Conservation (phyloP, 2,329 filamentous ascomycete species). For the Fusarium kyushuense region DNA sequence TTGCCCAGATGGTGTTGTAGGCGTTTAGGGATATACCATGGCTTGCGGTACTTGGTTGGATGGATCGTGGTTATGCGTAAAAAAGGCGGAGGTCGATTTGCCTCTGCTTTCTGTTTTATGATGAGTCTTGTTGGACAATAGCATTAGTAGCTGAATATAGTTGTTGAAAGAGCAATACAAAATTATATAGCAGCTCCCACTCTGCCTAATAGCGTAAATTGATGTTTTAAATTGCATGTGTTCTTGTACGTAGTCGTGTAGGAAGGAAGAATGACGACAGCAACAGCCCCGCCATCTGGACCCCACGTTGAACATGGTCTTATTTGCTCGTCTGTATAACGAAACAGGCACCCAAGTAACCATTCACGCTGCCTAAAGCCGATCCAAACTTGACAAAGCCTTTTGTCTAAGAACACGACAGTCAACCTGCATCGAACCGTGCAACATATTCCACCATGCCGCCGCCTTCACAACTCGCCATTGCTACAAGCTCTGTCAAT, state of each 20-base stretch:
- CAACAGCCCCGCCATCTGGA: slow-evolving; percentile 45
- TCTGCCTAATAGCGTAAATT: neutral
- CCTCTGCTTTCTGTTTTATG: slow-evolving; percentile 32
- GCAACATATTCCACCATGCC: slow-evolving; percentile 68
- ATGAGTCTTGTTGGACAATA: slow-evolving; percentile 31
- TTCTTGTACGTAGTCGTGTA: slow-evolving; percentile 2
- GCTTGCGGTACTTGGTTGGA: slow-evolving; percentile 42
- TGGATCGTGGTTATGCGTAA: slow-evolving; percentile 40
- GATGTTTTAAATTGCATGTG: neutral
- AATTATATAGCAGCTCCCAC: neutral
- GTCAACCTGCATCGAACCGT: neutral
- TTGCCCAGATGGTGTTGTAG: slow-evolving; percentile 53
- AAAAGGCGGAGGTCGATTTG: slow-evolving; percentile 39
- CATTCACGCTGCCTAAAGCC: slow-evolving; percentile 10
- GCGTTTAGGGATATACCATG: slow-evolving; percentile 58
- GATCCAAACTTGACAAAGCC: neutral
- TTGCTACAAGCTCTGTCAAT: slow-evolving; percentile 81
- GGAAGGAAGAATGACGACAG: neutral
- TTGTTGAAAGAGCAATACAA: slow-evolving; percentile 19
- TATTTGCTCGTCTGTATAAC: slow-evolving; percentile 40
- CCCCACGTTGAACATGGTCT: slow-evolving; percentile 48
- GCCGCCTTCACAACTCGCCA: slow-evolving; percentile 79
- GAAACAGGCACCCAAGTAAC: slow-evolving; percentile 40
- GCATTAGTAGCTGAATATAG: slow-evolving; percentile 26
- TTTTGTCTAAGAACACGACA: neutral